These are phyloP conservation scores for Colletotrichum liriopes DNA, from an alignment of 2,329 filamentous ascomycete genomes.

Conservation along the genomic window DNA sequence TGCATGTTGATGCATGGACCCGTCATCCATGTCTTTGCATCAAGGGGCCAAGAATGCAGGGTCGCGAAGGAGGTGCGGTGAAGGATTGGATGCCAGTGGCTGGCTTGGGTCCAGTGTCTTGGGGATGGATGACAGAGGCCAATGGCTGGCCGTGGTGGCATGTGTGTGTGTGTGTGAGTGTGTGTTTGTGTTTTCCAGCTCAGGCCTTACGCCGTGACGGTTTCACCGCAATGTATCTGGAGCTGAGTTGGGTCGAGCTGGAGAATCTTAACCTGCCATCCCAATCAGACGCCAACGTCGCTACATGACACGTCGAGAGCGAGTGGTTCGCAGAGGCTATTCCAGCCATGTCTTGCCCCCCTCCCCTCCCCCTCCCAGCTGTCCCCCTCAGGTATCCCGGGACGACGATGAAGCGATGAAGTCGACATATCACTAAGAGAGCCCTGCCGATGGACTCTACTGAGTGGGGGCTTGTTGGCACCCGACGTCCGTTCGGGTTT, in stretches of 20 bases:
- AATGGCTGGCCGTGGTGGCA: not conserved
- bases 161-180: not conserved
- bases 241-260: not conserved
- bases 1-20: not conserved
- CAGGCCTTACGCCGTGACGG: not conserved
- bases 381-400: not conserved
- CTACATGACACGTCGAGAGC: not conserved
- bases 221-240: slow-evolving; percentile 18
- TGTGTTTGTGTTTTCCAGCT: not conserved
- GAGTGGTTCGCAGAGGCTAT: not conserved
- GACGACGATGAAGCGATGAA: not conserved
- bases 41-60: slow-evolving; percentile 30
- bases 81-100: slow-evolving; percentile 24
- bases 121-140: slow-evolving; percentile 8
- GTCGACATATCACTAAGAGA: not conserved
- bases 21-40: slow-evolving; percentile 28
- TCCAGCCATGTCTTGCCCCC: not conserved
- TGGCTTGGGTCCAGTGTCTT: not conserved
- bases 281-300: not conserved
- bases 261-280: not conserved
- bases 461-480: not conserved
- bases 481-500: not conserved
- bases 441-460: not conserved
- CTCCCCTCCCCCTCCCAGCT: not conserved
- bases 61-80: slow-evolving; percentile 29